These are phyloP conservation scores for Batrachochytrium dendrobatidis DNA, from an alignment of 371 early-diverging fungal genomes.

Conservation along the genomic window DNA sequence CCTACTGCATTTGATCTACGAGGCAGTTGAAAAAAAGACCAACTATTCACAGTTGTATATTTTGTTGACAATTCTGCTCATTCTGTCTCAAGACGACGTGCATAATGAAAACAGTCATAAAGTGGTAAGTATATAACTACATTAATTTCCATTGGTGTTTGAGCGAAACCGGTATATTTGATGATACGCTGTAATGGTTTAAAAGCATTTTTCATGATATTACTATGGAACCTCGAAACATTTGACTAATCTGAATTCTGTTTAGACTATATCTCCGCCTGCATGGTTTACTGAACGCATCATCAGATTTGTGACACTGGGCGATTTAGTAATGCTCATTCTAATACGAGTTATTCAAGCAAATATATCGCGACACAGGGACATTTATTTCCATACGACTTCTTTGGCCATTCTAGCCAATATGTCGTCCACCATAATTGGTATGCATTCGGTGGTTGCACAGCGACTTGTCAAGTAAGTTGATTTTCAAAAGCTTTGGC, in stretches of 20 bases:
- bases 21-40: constrained; percentile 52
- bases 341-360: constrained; percentile 58
- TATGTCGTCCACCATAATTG: constrained; percentile 52
- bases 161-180: no score
- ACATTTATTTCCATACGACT: constrained; percentile 61
- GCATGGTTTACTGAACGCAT: constrained; percentile 66
- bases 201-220: neutral
- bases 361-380: constrained; percentile 64
- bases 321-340: constrained; percentile 56
- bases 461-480: constrained; percentile 60
- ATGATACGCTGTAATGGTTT: no score
- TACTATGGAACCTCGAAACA: neutral
- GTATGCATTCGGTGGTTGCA: constrained; percentile 64
- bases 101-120: constrained; percentile 68
- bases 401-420: constrained; percentile 61
- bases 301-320: constrained; percentile 58
- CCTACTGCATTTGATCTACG: constrained; percentile 59
- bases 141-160: neutral
- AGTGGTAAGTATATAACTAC: constrained; percentile 48
- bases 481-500: neutral
- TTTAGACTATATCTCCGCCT: neutral
- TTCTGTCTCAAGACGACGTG: constrained; percentile 65
- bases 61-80: constrained; percentile 51
- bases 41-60: constrained; percentile 64
- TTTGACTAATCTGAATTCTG: neutral